Evolutionary conservation across 176 grass and related monocot genomes (phyloP).

Genomic region (Otatea glauca): DNA sequence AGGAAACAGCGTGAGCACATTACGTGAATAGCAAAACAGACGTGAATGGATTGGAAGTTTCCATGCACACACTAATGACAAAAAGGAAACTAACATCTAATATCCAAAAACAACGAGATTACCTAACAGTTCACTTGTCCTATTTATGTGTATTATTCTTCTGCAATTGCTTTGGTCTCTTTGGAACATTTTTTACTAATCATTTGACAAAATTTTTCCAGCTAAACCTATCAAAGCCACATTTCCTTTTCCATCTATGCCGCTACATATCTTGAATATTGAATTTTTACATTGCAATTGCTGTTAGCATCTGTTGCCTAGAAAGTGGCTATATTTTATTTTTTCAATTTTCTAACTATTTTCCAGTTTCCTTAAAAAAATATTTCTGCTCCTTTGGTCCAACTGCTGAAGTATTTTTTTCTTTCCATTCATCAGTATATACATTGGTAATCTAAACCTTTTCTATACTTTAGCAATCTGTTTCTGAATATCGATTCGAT

Average conservation of each 20-base stretch:
- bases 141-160: conserved; percentile 17
- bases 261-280: conserved; percentile 14
- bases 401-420: not conserved
- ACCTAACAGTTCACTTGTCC: not conserved
- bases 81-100: no score
- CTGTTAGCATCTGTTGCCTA: conserved; percentile 7
- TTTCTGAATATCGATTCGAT: conserved; percentile 17
- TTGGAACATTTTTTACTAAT: not conserved
- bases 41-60: no score
- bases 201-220: conserved; percentile 12
- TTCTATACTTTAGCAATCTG: conserved; percentile 17
- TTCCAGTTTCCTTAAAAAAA: no score
- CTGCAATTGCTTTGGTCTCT: not conserved
- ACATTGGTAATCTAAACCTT: not conserved
- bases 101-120: no score
- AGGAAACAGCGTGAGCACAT: no score
- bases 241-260: conserved; percentile 3
- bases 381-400: no score
- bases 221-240: not conserved
- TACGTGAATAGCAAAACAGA: no score
- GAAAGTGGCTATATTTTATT: not conserved
- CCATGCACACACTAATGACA: no score
- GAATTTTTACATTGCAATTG: conserved; percentile 3
- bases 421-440: conserved; percentile 7
- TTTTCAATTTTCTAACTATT: no score